Evolutionary conservation across 2,329 filamentous ascomycete genomes (phyloP), one percentile per base, ranked within the genome.

Genomic region (Penicillium sp.): DNA sequence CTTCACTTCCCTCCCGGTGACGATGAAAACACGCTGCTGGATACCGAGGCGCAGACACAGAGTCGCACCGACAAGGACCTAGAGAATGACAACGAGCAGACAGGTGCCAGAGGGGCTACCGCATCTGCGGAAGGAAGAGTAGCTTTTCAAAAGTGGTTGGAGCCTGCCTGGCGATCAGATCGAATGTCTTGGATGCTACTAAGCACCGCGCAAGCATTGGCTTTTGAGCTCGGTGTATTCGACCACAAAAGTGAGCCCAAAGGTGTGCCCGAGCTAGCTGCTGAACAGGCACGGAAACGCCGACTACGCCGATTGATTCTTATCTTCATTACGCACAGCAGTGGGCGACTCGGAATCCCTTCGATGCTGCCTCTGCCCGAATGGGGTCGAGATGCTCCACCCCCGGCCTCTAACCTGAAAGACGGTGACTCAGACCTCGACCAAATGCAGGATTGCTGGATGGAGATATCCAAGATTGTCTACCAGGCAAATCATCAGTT

Each of bases 141-240:
- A 18, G 93, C 70, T 2, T 72, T 96, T 49, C 89, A 95, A 60
- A 91, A 88, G 62, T 97, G 93, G 88, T 79, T 97, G 3, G 93
- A 98, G 64, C 93, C 93, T 2, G 91, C 88, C 7, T 96, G 91
- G 88, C 79, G 91, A 54, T 88, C 85, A 50, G 91, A 96, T 58
- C 85, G 89, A 39, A 94, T 96, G 87, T 94, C 87, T 60, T 96
- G 91, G 91, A 96, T 96, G 88, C 73, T 97, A 10, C 76, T 97
- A 19, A 94, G 88, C 58, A 94, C 89, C 25, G 89, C 88, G 10
- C 86, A 91, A 72, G 86, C 89, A 1, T 73, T 97, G 25, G 88
- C 87, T 0, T 94, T 94, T 53, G 93, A 98, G 64, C 80, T 98
- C 20, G 93, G 93, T 8, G 88, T 98, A 2, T 98, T 97, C 55